These are phyloP conservation scores for Vigna reflexopilosa DNA, from an alignment of 306 rosid genomes.

Conservation along the genomic window DNA sequence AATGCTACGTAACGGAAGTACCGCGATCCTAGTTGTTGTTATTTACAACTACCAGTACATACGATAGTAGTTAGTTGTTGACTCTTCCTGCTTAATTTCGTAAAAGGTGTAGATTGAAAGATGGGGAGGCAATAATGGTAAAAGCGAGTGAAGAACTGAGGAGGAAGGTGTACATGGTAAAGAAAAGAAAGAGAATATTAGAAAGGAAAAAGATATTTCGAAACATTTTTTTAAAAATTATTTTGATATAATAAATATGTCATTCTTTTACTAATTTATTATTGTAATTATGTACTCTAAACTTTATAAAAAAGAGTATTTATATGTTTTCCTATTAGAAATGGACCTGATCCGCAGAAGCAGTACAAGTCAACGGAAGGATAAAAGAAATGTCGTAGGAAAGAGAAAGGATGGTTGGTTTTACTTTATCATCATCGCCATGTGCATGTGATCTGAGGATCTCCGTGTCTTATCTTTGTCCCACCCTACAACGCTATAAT, in stretches of 20 bases:
- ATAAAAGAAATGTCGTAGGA: not conserved
- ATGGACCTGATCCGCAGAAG: not conserved
- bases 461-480: not conserved
- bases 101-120: not conserved
- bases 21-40: not conserved
- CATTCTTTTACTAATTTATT: no score
- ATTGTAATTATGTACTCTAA: no score
- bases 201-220: no score
- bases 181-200: not conserved
- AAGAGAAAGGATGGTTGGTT: not conserved
- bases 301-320: no score
- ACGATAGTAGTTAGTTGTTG: not conserved
- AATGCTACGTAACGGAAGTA: no score
- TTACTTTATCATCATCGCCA: conserved; percentile 3
- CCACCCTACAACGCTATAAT: not conserved
- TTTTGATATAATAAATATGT: no score
- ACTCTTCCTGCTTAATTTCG: not conserved
- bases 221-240: no score
- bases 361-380: not conserved
- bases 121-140: not conserved
- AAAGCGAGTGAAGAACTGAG: no score
- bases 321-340: no score
- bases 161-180: not conserved
- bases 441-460: not conserved
- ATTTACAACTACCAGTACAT: not conserved